Evolutionary conservation across 176 grass and related monocot species (phyloP), one percentile per base, ranked within the genome.

Genomic region (Oryza nivara): DNA sequence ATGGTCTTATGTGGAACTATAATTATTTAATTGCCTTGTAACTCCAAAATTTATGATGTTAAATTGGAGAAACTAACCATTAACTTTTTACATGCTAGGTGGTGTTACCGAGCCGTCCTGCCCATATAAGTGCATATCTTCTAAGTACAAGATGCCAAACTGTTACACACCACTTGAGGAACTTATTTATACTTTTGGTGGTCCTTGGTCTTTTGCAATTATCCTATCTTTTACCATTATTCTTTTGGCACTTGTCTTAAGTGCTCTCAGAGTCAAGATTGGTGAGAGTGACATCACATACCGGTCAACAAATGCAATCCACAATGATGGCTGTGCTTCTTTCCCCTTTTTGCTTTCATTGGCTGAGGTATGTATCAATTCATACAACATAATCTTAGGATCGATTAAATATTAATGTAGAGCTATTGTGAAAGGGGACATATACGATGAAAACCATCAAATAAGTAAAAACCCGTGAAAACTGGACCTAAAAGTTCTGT

Each of bases 131-230:
- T 99, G 96, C 78, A 76, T 96, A 88, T 99, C 96, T 82, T 89
- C 92, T 15, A 99, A 96, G 83, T 99, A 94, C 84, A 99, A 92
- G 89, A 94, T 94, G 96, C 96, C 96, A 81, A 96, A 96, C 70
- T 99, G 96, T 87, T 96, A 96, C 80, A 99, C 96, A 68, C 96
- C 96, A 86, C 83, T 99, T 71, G 93, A 99, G 80, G 93, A 99
- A 81, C 86, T 99, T 72, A 65, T 99, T 72, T 91, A 92, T 83
- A 90, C 88, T 82, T 99, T 96, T 86, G 96, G 96, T 61, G 96
- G 96, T 82, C 96, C 93, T 60, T 96, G 91, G 96, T 74, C 89
- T 84, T 99, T 99, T 92, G 70, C 88, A 56, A 80, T 96, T 74
- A 85, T 96, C 52, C 86, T 99, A 34, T 94, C 86, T 16, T 86